A percentile compares a stretch with the other conserved stretches of the same genome.
Evolutionary conservation across 495 filamentous ascomycete species (phyloP).

Genomic region (Xylaria bambusicola): DNA sequence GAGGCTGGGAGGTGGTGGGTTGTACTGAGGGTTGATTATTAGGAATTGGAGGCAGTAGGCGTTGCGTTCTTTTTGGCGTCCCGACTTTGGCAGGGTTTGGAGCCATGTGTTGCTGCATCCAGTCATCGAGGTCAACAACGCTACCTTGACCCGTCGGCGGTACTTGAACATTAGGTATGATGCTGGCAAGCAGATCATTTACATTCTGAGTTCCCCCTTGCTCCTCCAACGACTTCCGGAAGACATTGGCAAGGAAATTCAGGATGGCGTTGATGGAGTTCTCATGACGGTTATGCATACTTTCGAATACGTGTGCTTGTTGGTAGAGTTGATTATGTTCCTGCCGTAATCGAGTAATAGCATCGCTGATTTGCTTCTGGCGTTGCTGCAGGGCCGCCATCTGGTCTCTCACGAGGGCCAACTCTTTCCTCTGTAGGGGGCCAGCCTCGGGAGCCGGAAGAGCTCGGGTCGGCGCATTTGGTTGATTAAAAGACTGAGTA

Average conservation of each 20-base stretch:
- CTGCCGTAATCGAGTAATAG: conserved; percentile 73
- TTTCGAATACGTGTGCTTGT: conserved; percentile 87
- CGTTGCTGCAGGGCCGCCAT: conserved; percentile 79
- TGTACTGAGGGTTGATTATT: conserved; percentile 32
- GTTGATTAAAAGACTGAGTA: conserved; percentile 23
- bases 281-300: conserved; percentile 90
- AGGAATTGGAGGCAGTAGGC: conserved; percentile 50
- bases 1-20: conserved; percentile 24
- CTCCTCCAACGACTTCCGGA: conserved; percentile 68
- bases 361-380: conserved; percentile 77
- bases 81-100: conserved; percentile 40
- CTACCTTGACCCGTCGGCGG: conserved; percentile 53
- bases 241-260: conserved; percentile 94
- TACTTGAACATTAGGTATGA: conserved; percentile 62
- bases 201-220: conserved; percentile 66
- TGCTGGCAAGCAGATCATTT: conserved; percentile 69
- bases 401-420: conserved; percentile 75
- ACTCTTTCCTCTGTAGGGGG: conserved; percentile 72
- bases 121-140: conserved; percentile 75
- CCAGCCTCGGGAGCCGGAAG: conserved; percentile 42
- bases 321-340: conserved; percentile 89
- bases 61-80: conserved; percentile 48
- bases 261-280: conserved; percentile 98
- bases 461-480: conserved; percentile 22
- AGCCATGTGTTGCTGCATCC: conserved; percentile 47